Conservation (phyloP, 2,329 filamentous ascomycete genomes). For the Cryoendolithus antarcticus region DNA sequence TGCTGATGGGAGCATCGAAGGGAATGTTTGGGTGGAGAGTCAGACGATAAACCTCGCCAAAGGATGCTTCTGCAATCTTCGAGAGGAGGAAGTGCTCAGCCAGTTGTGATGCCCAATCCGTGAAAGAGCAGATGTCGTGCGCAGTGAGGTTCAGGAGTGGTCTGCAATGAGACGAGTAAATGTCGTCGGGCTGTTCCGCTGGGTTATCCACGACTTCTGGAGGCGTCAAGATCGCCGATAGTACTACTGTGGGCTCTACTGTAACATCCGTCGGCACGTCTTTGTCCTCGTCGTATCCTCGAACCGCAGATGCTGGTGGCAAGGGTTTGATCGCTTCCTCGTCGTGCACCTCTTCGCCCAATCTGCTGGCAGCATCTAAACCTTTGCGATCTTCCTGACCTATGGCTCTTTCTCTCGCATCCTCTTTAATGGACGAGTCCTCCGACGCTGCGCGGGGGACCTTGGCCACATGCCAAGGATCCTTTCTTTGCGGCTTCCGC, state of each 20-base stretch:
- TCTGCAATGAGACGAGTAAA: conserved; percentile 16
- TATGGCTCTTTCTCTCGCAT: too few species aligned
- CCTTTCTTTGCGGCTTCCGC: too few species aligned
- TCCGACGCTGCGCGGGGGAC: too few species aligned
- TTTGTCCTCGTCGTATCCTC: neutral
- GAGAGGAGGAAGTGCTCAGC: conserved; percentile 36
- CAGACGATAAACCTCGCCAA: conserved; percentile 53
- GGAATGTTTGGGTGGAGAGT: conserved; percentile 22
- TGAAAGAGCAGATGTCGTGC: conserved; percentile 26
- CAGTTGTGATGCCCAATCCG: conserved; percentile 30
- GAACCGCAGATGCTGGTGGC: too few species aligned
- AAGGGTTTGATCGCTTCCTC: too few species aligned
- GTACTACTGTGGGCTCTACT: neutral
- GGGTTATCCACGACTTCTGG: neutral
- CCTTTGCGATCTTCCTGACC: too few species aligned
- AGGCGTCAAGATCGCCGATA: neutral
- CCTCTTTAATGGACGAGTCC: too few species aligned
- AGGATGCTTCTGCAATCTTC: conserved; percentile 55
- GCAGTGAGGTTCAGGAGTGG: conserved; percentile 18
- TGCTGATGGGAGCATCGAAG: conserved; percentile 8
- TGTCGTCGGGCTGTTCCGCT: neutral
- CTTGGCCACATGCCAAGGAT: too few species aligned
- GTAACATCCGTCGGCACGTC: neutral
- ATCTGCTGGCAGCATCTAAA: too few species aligned
- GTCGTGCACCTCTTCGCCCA: too few species aligned